Conservation (phyloP, 1,284 basidiomycete species). For the Lentinula novae-zelandiae region DNA sequence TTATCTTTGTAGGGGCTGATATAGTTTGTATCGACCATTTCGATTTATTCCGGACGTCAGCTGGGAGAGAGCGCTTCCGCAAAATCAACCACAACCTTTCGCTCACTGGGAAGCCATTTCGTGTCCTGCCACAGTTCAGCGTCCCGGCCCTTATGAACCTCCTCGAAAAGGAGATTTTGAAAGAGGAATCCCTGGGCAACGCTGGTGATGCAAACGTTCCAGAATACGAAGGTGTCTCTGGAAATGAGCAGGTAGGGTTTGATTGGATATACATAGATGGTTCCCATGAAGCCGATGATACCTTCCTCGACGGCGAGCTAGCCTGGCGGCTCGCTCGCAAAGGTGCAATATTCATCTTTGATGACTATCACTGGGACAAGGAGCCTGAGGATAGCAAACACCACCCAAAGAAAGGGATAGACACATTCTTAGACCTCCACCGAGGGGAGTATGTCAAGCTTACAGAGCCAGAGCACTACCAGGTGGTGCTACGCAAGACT, state of each 20-base stretch:
- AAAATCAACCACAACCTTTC: slow-evolving; percentile 45
- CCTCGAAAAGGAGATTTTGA: slow-evolving; percentile 41
- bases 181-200: slow-evolving; percentile 13
- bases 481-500: slow-evolving; percentile 48
- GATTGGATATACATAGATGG: slow-evolving; percentile 62
- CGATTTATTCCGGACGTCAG: slow-evolving; percentile 47
- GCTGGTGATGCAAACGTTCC: background rate
- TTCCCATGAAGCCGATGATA: slow-evolving; percentile 57
- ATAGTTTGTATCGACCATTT: slow-evolving; percentile 58
- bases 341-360: slow-evolving; percentile 51
- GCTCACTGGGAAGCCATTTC: slow-evolving; percentile 38
- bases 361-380: slow-evolving; percentile 53
- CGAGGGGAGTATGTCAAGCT: slow-evolving; percentile 42
- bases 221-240: too few relatives aligned
- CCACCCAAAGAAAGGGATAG: slow-evolving; percentile 54
- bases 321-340: slow-evolving; percentile 51
- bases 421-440: slow-evolving; percentile 50
- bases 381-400: slow-evolving; percentile 46
- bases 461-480: slow-evolving; percentile 38
- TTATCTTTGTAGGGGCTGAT: background rate
- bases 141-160: slow-evolving; percentile 46
- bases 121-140: slow-evolving; percentile 51
- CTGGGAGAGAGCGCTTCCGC: slow-evolving; percentile 41
- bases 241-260: slow-evolving; percentile 33
- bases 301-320: slow-evolving; percentile 55